These are phyloP conservation scores for Ormosia emarginata DNA, from an alignment of 306 rosid species.

Conservation along the genomic window DNA sequence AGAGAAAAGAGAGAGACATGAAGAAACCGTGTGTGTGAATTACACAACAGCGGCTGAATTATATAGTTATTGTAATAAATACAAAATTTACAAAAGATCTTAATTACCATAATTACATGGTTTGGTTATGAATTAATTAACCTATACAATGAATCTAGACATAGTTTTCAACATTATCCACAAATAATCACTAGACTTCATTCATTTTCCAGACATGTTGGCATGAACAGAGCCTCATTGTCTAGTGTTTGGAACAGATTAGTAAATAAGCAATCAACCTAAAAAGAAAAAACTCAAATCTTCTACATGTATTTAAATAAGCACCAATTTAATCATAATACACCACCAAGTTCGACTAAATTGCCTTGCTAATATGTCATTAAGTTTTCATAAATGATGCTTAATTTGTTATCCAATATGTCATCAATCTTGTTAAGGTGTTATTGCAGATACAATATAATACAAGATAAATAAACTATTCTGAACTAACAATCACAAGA, in stretches of 20 bases:
- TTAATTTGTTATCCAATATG: neutral
- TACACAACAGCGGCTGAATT: too few relatives aligned
- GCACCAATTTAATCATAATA: neutral
- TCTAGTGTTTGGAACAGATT: neutral
- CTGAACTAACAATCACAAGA: neutral
- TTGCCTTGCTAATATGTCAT: neutral
- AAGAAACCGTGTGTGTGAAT: too few relatives aligned
- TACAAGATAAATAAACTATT: neutral
- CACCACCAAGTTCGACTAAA: slow-evolving; percentile 13
- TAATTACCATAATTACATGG: too few relatives aligned
- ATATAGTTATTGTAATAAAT: too few relatives aligned
- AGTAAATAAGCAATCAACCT: neutral
- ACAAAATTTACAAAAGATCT: too few relatives aligned
- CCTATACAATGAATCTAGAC: too few relatives aligned
- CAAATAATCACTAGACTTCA: neutral
- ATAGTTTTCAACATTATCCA: too few relatives aligned
- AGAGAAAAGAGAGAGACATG: too few relatives aligned
- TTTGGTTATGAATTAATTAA: too few relatives aligned
- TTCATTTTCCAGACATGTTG: neutral
- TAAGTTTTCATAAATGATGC: neutral
- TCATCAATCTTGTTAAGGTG: slow-evolving; percentile 3
- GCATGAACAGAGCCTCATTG: neutral
- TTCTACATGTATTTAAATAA: neutral
- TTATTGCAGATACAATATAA: neutral
- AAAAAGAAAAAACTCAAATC: neutral